Percentiles rank a stretch among this genome's conserved stretches.
These are phyloP conservation scores for Calendula officinalis DNA, from an alignment of 129 eudicot species.

Conservation along the genomic window DNA sequence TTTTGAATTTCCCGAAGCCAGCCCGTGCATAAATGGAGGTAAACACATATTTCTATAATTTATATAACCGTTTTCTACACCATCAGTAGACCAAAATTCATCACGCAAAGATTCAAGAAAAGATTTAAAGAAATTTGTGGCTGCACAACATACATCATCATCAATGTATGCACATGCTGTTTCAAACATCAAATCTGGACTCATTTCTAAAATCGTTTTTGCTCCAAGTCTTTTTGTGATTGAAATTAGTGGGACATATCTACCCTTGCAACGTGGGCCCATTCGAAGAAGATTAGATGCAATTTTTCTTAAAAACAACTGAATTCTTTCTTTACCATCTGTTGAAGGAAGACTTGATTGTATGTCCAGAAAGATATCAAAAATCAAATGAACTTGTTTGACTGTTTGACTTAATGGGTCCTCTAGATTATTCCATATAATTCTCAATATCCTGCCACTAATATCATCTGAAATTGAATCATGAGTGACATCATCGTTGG, in stretches of 20 bases:
- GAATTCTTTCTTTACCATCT: conserved; percentile 51
- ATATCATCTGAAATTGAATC: conserved; percentile 64
- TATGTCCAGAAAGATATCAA: conserved; percentile 85
- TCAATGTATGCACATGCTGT: conserved; percentile 71
- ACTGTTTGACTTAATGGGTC: conserved; percentile 96
- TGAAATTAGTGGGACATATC: conserved; percentile 89
- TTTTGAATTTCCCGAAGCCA: conserved; percentile 77
- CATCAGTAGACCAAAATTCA: conserved; percentile 85
- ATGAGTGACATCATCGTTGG: conserved; percentile 11
- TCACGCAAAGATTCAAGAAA: conserved; percentile 88
- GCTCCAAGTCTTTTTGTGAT: conserved; percentile 87
- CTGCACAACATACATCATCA: conserved; percentile 97
- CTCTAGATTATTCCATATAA: conserved; percentile 93
- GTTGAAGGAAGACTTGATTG: conserved; percentile 64
- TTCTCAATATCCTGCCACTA: conserved; percentile 66
- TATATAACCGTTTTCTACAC: conserved; percentile 67
- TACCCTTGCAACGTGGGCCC: conserved; percentile 96
- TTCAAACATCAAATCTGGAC: conserved; percentile 71
- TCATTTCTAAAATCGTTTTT: conserved; percentile 59
- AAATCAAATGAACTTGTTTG: conserved; percentile 96
- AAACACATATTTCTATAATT: conserved; percentile 65
- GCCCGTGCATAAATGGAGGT: conserved; percentile 69
- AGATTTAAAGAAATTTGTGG: conserved; percentile 82
- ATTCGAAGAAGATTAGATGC: conserved; percentile 74
- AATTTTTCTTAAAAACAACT: conserved; percentile 51